Percentiles rank a stretch among this genome's conserved stretches.
These are phyloP conservation scores for Thraustochytrium striatum DNA, from an alignment of 352 stramenopile genomes.

Conservation along the genomic window DNA sequence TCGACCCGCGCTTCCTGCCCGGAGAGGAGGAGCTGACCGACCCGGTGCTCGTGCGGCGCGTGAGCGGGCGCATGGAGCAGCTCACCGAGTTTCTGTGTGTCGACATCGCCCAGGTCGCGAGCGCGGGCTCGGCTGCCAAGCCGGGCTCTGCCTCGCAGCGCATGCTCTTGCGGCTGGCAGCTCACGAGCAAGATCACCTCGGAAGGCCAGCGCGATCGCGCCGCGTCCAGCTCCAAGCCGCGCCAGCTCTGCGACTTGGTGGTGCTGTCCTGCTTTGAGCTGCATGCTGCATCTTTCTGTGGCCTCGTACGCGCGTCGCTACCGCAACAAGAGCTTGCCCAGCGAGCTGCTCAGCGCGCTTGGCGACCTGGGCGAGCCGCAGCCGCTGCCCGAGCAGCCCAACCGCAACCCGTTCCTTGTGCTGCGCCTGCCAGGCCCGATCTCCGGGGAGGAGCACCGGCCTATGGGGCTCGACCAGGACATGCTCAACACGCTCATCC, in stretches of 20 bases:
- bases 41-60: slow-evolving; percentile 16
- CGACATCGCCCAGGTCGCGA: slow-evolving; percentile 2
- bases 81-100: background rate
- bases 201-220: background rate
- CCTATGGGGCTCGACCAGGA: background rate
- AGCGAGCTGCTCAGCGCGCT: background rate
- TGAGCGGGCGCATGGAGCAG: background rate
- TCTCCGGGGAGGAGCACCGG: background rate
- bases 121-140: background rate
- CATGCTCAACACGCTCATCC: background rate
- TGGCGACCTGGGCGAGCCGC: background rate
- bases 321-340: background rate
- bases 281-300: background rate
- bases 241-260: slow-evolving; percentile 31
- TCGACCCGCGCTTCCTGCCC: slow-evolving; percentile 10
- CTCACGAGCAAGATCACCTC: slow-evolving; percentile 14
- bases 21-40: background rate
- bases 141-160: background rate
- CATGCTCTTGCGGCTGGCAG: slow-evolving; percentile 1
- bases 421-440: background rate
- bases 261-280: slow-evolving; percentile 8
- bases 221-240: background rate
- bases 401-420: slow-evolving; percentile 10
- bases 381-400: background rate
- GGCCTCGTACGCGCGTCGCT: background rate